A percentile compares a stretch with the other conserved stretches of the same genome.
Evolutionary conservation across 495 filamentous ascomycete species (phyloP).

Genomic region (Aspergillus panamensis): DNA sequence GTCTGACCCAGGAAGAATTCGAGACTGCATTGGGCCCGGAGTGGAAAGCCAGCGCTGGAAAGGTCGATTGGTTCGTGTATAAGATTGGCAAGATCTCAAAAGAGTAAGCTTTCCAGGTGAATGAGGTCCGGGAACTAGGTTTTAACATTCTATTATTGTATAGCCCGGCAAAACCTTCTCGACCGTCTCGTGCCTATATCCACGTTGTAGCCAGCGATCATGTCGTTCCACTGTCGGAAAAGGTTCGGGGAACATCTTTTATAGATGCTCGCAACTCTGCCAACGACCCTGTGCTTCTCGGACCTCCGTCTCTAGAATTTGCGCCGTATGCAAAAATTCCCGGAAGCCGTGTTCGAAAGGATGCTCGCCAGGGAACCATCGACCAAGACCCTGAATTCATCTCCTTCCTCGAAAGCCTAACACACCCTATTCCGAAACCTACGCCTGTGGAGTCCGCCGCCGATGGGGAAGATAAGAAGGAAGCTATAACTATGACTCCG

Average conservation of each 20-base stretch:
- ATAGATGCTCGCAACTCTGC: constrained; percentile 69
- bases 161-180: constrained; percentile 74
- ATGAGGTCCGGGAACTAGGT: neutral
- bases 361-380: constrained; percentile 88
- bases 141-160: neutral
- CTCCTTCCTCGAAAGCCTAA: constrained; percentile 81
- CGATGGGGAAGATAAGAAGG: constrained; percentile 54
- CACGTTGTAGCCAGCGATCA: constrained; percentile 62
- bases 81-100: constrained; percentile 80
- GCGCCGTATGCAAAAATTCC: constrained; percentile 79
- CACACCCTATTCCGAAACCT: constrained; percentile 64
- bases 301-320: constrained; percentile 74
- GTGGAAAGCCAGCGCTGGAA: constrained; percentile 75
- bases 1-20: constrained; percentile 78
- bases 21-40: constrained; percentile 69
- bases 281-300: constrained; percentile 64
- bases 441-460: constrained; percentile 47
- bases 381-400: constrained; percentile 96
- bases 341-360: constrained; percentile 62
- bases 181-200: constrained; percentile 73
- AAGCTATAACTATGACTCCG: constrained; percentile 75
- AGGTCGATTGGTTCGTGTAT: constrained; percentile 78
- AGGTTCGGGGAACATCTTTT: constrained; percentile 61
- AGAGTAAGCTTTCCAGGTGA: constrained; percentile 56
- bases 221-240: constrained; percentile 58